Conservation (phyloP, 139 green algal species). For the Medakamo hakoo region DNA sequence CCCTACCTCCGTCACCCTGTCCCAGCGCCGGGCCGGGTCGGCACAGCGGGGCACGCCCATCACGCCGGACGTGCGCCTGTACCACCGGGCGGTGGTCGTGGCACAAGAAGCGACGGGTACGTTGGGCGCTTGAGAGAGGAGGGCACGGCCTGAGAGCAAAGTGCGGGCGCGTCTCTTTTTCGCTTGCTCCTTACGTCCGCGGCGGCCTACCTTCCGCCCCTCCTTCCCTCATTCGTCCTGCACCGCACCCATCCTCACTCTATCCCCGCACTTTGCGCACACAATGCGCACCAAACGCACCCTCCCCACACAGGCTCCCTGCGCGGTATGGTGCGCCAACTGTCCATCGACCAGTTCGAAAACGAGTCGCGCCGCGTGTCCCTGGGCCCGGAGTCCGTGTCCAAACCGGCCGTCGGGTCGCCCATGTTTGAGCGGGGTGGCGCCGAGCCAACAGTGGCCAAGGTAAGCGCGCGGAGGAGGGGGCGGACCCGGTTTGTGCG, state of each 20-base stretch:
- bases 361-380: constrained; percentile 84
- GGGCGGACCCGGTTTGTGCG: not conserved
- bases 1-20: constrained; percentile 26
- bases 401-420: not conserved
- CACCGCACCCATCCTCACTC: too few relatives aligned
- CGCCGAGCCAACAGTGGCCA: constrained; percentile 10
- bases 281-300: too few relatives aligned
- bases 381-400: constrained; percentile 12
- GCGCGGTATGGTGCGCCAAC: constrained; percentile 74
- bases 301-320: constrained; percentile 19
- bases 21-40: constrained; percentile 13
- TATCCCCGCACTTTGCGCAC: too few relatives aligned
- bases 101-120: constrained; percentile 33
- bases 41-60: constrained; percentile 19
- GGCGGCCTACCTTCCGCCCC: too few relatives aligned
- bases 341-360: constrained; percentile 97
- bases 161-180: not conserved
- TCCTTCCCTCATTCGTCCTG: too few relatives aligned
- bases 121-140: not conserved
- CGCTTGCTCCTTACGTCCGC: too few relatives aligned
- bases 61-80: constrained; percentile 74
- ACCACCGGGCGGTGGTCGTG: constrained; percentile 86
- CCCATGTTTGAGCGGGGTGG: constrained; percentile 29
- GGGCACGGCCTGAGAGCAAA: not conserved
- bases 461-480: constrained; percentile 1